phyloP scores from a whole-genome alignment of 2,329 filamentous ascomycete genomes.

The Fusarium sp. region DNA sequence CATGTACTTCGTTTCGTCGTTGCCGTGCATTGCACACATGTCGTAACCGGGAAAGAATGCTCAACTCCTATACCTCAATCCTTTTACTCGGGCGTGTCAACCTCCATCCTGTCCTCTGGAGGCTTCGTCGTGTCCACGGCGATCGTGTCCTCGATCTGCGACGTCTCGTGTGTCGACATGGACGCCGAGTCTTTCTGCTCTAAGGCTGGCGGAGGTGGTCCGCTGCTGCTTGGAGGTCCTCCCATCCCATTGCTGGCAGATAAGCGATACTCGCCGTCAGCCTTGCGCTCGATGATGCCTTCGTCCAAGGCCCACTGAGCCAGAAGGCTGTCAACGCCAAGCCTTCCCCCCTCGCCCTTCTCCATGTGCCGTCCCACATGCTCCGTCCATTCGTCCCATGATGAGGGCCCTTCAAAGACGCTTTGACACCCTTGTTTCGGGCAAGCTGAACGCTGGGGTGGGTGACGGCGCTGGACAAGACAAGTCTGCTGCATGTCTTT shows the following conservation, averaged over 20 bases:
- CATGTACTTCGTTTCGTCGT: slow-evolving; percentile 44
- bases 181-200: slow-evolving; percentile 43
- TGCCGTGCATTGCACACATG: slow-evolving; percentile 30
- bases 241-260: slow-evolving; percentile 44
- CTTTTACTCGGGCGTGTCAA: slow-evolving; percentile 37
- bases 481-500: slow-evolving; percentile 78
- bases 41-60: slow-evolving; percentile 33
- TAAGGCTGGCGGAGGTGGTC: slow-evolving; percentile 18
- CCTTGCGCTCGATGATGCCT: slow-evolving; percentile 66
- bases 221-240: slow-evolving; percentile 27
- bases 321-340: slow-evolving; percentile 65
- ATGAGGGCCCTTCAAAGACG: slow-evolving; percentile 72
- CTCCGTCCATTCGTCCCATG: slow-evolving; percentile 92
- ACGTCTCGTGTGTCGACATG: slow-evolving; percentile 33
- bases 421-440: slow-evolving; percentile 74
- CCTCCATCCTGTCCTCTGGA: slow-evolving; percentile 43
- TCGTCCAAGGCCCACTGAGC: slow-evolving; percentile 70
- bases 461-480: slow-evolving; percentile 70
- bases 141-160: slow-evolving; percentile 39
- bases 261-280: slow-evolving; percentile 65
- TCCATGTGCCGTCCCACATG: slow-evolving; percentile 92
- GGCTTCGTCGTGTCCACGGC: slow-evolving; percentile 37
- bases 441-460: slow-evolving; percentile 76
- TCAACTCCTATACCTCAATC: slow-evolving; percentile 13
- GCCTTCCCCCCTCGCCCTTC: slow-evolving; percentile 65